Evolutionary conservation across 192 early-diverging fungal genomes (phyloP), one percentile per base, ranked within the genome.

Genomic region (Gryganskiella cystojenkinii): DNA sequence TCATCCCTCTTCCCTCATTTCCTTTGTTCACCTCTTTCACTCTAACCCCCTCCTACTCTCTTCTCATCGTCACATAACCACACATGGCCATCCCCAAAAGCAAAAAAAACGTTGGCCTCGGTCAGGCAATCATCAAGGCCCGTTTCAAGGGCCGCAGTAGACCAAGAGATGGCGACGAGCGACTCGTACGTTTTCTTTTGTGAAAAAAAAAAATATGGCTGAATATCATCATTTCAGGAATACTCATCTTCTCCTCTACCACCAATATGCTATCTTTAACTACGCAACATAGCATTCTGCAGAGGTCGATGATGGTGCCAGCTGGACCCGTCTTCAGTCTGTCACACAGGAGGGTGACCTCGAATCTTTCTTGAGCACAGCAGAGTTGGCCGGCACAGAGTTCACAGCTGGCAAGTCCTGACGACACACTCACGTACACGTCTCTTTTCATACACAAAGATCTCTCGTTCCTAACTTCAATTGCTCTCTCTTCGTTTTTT

Each of bases 341-440:
- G 92, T 99, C 68, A 99, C 98, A 47, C 92, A 98, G 72, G 95
- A 99, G 71, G 93, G 95, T 54, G 97, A 99, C 84, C 83, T 99
- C 14, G 97, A 99, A 42, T 95, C 94, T 33, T 99, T 99, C 73
- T 85, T 99, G 67, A 92, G 86, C 69, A 96, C 96, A 14, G 98
- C 98, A 15, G 89, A 95, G 69, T 89, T 99, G 49, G 96, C 96
- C 15, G 98, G 94, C 45, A 97, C 95, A 19, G 94, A 95, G 71
- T 97, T 96, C 76, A 94, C 94, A 19, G 94, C 94, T 40, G 92
- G 91, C 85, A 81, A 75, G 64, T 56, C 11, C 34, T 10, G 11
- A 51, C 10, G 34, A n/a, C n/a, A 31, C 9, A 54, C 9, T 28
- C 53, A 8, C 13, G 46, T 22, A 17, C 5, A 34, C 2, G 4